A percentile compares a stretch with the other conserved stretches of the same genome.
phyloP scores from a whole-genome alignment of 805 yeast species.

The Myxozyma nipponensis region DNA sequence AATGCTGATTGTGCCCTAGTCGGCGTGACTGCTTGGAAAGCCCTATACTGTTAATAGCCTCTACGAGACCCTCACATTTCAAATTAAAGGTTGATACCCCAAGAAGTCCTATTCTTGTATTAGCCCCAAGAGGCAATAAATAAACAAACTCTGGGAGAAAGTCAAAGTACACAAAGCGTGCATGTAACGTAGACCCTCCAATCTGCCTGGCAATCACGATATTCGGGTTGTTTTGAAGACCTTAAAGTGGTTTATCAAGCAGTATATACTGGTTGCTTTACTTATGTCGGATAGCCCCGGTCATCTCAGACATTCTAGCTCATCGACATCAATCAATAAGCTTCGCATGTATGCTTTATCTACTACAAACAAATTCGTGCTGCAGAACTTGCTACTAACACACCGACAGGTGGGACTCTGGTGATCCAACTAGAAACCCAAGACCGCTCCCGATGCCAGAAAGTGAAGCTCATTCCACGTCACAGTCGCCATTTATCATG shows the following conservation, averaged over 20 bases:
- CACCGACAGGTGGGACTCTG: constrained; percentile 40
- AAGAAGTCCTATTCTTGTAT: background rate
- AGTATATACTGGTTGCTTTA: background rate
- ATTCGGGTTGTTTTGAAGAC: too few species aligned
- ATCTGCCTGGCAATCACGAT: too few species aligned
- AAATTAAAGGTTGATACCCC: background rate
- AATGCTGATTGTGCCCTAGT: background rate
- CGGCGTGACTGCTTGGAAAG: constrained; percentile 18
- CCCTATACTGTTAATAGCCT: background rate
- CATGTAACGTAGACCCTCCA: too few species aligned
- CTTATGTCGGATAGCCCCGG: background rate
- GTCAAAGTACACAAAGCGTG: too few species aligned
- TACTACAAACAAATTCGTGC: too few species aligned
- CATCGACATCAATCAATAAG: constrained; percentile 28
- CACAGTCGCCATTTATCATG: constrained; percentile 22
- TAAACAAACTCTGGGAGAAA: background rate
- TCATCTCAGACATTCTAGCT: constrained; percentile 31
- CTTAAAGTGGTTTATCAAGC: too few species aligned
- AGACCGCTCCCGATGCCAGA: constrained; percentile 39
- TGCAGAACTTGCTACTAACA: background rate
- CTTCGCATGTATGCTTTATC: constrained; percentile 16
- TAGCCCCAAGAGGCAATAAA: background rate
- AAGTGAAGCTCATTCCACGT: constrained; percentile 40
- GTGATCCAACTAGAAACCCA: constrained; percentile 42
- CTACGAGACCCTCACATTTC: background rate